Evolutionary conservation across 495 filamentous ascomycete species (phyloP), one percentile per base, ranked within the genome.

Genomic region (Trichoderma erinaceum): DNA sequence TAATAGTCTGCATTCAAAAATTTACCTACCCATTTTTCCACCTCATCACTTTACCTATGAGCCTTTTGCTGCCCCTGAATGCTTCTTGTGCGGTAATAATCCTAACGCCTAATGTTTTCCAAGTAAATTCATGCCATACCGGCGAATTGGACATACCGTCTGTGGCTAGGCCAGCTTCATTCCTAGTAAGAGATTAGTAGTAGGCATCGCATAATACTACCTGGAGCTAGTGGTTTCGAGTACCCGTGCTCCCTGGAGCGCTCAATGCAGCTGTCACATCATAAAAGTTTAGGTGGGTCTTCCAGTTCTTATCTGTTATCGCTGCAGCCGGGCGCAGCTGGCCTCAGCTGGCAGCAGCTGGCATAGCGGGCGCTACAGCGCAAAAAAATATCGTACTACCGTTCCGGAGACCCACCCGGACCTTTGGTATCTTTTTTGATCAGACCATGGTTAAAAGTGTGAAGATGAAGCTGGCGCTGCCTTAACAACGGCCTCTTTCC

Each of bases 361-460:
- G 15, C 56, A 29, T 8, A 61, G 23, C 56, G 16, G 25, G 13
- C 5, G 27, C 6, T 13, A 13, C 44, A 15, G 44, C 44, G 44
- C 44, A n/a, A 15, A 48, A 46, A 48, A 48, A 1, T 6, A n/a
- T 48, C 35, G 35, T 32, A 25, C 56, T 61, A 11, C 56, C 25
- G 23, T 18, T 61, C 29, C 56, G 56, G 56, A 29, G 56, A 29
- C 56, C 56, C 56, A 61, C 56, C 56, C 56, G 56, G 56, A 61
- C 56, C 56, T 61, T 16, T 61, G 56, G 56, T 32, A 61, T 61
- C 56, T 61, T 61, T 61, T 61, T 61, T 6, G 56, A 61, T 61
- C 56, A 61, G 56, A 29, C 56, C 56, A 61, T 61, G 7, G 29
- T 27, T 61, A 61, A 61, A 61, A 61, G 56, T 61, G 56, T 16